Evolutionary conservation across 768 basidiomycete species (phyloP).

Genomic region (Suillus sp.): DNA sequence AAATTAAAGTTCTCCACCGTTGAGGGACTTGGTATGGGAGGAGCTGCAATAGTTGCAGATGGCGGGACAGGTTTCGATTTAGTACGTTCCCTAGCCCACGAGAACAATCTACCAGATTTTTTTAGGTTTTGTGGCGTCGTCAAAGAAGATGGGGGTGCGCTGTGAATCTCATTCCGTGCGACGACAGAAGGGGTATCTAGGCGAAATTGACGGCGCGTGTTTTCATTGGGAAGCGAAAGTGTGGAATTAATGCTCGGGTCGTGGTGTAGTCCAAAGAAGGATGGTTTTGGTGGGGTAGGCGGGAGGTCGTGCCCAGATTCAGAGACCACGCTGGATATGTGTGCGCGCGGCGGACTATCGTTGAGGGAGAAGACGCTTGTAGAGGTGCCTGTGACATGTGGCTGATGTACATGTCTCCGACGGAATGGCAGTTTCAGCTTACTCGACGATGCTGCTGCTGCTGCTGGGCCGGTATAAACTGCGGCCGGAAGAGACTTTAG

Average conservation of each 20-base stretch:
- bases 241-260: constrained; percentile 58
- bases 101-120: constrained; percentile 39
- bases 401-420: constrained; percentile 33
- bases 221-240: constrained; percentile 58
- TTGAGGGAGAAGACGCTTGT: constrained; percentile 21
- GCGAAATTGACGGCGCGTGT: constrained; percentile 22
- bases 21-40: constrained; percentile 26
- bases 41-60: constrained; percentile 39
- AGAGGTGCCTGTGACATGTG: constrained; percentile 13
- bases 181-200: constrained; percentile 26
- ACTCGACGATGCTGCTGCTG: constrained; percentile 39
- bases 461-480: constrained; percentile 28
- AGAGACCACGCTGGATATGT: constrained; percentile 42
- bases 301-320: constrained; percentile 47
- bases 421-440: constrained; percentile 49
- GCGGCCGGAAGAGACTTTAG: constrained; percentile 7
- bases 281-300: constrained; percentile 64
- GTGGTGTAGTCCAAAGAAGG: constrained; percentile 61
- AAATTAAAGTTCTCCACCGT: constrained; percentile 58
- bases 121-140: constrained; percentile 24
- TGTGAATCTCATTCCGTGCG: constrained; percentile 12
- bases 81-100: constrained; percentile 41
- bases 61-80: constrained; percentile 31
- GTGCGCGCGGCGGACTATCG: constrained; percentile 33
- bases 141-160: constrained; percentile 14